These are phyloP conservation scores for Camelina laxa DNA, from an alignment of 345 rosid genomes.

Conservation along the genomic window DNA sequence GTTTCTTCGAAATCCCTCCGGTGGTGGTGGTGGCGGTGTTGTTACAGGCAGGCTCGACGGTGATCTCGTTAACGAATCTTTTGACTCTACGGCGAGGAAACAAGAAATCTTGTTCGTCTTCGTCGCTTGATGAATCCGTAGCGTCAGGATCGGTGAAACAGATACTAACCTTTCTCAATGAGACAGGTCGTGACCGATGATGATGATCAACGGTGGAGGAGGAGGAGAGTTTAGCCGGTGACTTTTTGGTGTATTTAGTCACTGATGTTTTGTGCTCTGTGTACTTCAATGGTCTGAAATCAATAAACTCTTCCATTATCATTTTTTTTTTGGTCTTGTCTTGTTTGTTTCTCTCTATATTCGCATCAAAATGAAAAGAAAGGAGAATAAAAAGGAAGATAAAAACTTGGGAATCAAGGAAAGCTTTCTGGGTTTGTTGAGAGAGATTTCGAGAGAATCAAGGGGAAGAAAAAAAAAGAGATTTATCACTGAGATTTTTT, in stretches of 20 bases:
- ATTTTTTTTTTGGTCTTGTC: background rate
- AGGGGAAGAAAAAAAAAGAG: background rate
- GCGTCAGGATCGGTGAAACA: slow-evolving; percentile 75
- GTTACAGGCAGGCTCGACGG: slow-evolving; percentile 51
- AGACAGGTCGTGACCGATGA: slow-evolving; percentile 5
- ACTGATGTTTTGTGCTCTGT: slow-evolving; percentile 64
- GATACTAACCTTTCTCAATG: slow-evolving; percentile 56
- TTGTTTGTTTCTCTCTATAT: background rate
- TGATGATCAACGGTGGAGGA: too few relatives aligned
- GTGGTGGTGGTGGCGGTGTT: background rate
- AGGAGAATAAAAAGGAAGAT: slow-evolving; percentile 4
- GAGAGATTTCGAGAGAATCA: slow-evolving; percentile 31
- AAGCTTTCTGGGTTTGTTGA: slow-evolving; percentile 35
- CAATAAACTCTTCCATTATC: slow-evolving; percentile 32
- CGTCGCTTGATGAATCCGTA: slow-evolving; percentile 93
- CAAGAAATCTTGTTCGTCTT: slow-evolving; percentile 53
- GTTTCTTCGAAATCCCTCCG: slow-evolving; percentile 39
- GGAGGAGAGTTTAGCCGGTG: slow-evolving; percentile 35
- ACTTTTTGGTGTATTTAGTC: slow-evolving; percentile 51
- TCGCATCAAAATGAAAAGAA: slow-evolving; percentile 28
- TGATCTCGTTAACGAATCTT: slow-evolving; percentile 75
- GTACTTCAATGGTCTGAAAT: slow-evolving; percentile 64
- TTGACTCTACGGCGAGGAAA: slow-evolving; percentile 64
- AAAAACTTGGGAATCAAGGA: slow-evolving; percentile 27
- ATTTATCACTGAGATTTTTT: slow-evolving; percentile 5